A percentile compares a stretch with the other conserved stretches of the same genome.
phyloP scores from a whole-genome alignment of 1,284 basidiomycete genomes.

The Apiotrichum sp. region DNA sequence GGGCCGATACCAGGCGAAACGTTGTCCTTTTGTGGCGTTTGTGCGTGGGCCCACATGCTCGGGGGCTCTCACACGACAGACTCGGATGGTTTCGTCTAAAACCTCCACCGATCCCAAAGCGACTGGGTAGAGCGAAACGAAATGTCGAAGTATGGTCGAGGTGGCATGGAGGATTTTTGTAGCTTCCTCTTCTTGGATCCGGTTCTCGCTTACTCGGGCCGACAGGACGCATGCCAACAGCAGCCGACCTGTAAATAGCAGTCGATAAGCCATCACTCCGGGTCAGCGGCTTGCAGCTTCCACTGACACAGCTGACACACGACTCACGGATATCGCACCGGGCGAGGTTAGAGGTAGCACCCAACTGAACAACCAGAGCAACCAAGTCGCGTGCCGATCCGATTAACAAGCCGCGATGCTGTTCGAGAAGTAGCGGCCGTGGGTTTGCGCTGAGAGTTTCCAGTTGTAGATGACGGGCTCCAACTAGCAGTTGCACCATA shows the following conservation, averaged over 20 bases:
- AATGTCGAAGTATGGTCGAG: slow-evolving; percentile 11
- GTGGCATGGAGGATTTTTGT: slow-evolving; percentile 12
- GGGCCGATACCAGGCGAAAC: slow-evolving; percentile 12
- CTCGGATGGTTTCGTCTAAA: slow-evolving; percentile 17
- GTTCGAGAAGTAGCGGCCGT: not conserved
- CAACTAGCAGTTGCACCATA: slow-evolving; percentile 11
- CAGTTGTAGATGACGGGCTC: slow-evolving; percentile 9
- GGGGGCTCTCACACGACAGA: slow-evolving; percentile 4
- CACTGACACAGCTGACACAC: not conserved
- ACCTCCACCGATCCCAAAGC: slow-evolving; percentile 17
- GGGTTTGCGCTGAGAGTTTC: slow-evolving; percentile 7
- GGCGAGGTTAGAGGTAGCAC: slow-evolving; percentile 1
- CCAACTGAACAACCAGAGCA: slow-evolving; percentile 9
- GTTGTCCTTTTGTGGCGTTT: not conserved
- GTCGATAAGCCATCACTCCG: slow-evolving; percentile 10
- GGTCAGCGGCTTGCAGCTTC: not conserved
- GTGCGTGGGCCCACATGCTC: not conserved
- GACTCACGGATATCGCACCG: slow-evolving; percentile 13
- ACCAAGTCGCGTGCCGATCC: slow-evolving; percentile 6
- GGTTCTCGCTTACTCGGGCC: slow-evolving; percentile 8
- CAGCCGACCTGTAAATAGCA: slow-evolving; percentile 15
- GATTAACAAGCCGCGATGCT: not conserved
- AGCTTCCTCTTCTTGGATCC: slow-evolving; percentile 8
- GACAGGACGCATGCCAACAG: slow-evolving; percentile 14
- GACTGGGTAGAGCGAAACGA: slow-evolving; percentile 13